Percentiles rank a stretch among this genome's conserved stretches.
Evolutionary conservation across 768 basidiomycete genomes (phyloP).

Genomic region (Pleurotus salmoneostramineus): DNA sequence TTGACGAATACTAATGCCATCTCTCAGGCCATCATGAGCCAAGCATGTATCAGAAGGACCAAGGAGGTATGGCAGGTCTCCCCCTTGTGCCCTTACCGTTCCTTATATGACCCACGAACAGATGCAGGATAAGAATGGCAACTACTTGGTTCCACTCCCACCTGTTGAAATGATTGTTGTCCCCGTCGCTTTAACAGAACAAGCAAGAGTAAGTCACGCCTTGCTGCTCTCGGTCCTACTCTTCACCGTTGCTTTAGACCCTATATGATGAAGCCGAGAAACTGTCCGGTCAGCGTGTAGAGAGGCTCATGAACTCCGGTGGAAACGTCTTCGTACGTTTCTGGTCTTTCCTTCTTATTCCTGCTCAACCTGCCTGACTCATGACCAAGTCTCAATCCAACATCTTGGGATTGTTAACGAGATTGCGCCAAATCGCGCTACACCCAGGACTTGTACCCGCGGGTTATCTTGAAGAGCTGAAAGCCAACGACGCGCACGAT

Average conservation of each 20-base stretch:
- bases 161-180: constrained; percentile 80
- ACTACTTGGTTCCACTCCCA: constrained; percentile 71
- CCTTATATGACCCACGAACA: constrained; percentile 22
- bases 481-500: constrained; percentile 30
- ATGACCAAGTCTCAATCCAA: constrained; percentile 55
- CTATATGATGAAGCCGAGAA: constrained; percentile 71
- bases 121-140: constrained; percentile 84
- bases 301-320: constrained; percentile 45
- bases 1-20: constrained; percentile 1
- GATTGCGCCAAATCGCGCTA: constrained; percentile 77
- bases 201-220: constrained; percentile 52
- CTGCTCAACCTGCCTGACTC: constrained; percentile 3
- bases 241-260: constrained; percentile 27
- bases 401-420: constrained; percentile 79
- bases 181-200: constrained; percentile 58
- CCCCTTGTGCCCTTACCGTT: neutral
- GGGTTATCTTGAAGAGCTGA: constrained; percentile 66
- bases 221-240: neutral
- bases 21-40: constrained; percentile 67
- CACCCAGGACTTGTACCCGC: constrained; percentile 74
- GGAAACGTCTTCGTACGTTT: constrained; percentile 37
- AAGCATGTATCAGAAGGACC: constrained; percentile 76
- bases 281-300: constrained; percentile 59
- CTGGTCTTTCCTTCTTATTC: neutral
- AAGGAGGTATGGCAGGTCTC: constrained; percentile 54